Base-by-base conservation (phyloP, 495 filamentous ascomycete genomes). In the Oleoguttula mirabilis region DNA sequence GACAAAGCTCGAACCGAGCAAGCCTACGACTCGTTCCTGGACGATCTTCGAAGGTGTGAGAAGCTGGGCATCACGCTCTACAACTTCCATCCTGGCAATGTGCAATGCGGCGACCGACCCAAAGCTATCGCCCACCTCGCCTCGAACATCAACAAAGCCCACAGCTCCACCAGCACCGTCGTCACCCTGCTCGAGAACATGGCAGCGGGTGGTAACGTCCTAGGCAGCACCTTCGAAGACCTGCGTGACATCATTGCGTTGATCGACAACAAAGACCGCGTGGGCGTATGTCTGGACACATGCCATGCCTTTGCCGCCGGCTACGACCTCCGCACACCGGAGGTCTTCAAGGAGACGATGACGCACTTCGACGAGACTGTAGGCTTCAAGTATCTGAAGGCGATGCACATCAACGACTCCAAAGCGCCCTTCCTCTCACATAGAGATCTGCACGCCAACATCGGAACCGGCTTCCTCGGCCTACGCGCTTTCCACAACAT, bases 261-360 rank as follows among this genome's bases (percentile, higher is more conserved):
- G 0, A 76, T 95, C 24, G 72, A 82, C 17, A 71, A 90, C 59
- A 94, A 95, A 61, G 56, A 68, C 16, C 76, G 90, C n/a, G 80
- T 98, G 10, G 90, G 90, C 22, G 84, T 98, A 25, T 98, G 90
- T 62, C 75, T 98, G 30, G 90, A 98, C 57, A 96, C 90, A 3
- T 95, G 88, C 64, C 90, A 98, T 65, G 74, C 85, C 51, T 95
- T 95, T 55, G 79, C 87, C 6, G 87, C 84, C 0, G 90, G 90
- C 5, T 92, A 96, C 59, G 90, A 98, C 62, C 69, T 98, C 25
- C 75, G 81, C 41, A 71, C 79, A 0, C 79, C 82, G 0, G 67
- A 70, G 14, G 73, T 84, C 0, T 96, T 90, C 63, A 64, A 70
- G 27, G 58, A 67, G 17, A 85, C 86, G 16, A 67, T 95, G 57